Base-by-base conservation (phyloP, 1,284 basidiomycete genomes). In the Ustilago shanxiensis region DNA sequence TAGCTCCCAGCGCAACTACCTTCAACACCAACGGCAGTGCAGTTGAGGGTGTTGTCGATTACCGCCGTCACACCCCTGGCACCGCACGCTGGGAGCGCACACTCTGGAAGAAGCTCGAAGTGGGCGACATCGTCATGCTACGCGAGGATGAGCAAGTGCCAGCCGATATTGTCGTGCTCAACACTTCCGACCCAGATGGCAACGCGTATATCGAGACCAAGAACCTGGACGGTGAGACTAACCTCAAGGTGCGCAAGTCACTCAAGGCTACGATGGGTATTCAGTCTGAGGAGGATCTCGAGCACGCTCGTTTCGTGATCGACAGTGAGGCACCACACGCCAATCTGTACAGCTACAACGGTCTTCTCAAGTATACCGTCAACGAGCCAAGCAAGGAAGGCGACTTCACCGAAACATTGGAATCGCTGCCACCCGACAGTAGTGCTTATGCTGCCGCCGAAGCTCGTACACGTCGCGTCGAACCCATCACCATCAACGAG, bases 51-150 rank as follows among this genome's bases (percentile, higher is more conserved):
- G 80, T 83, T 18, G 79, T 97, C 20, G 93, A 97, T 86, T 94
- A 92, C 89, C 88, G 87, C 52, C 90, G 90, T 58, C 90, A 90
- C 33, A 88, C 89, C 1, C 88, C 89, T 0, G 95, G 94, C 0
- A 90, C 91, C 0, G 92, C 93, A 0, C 89, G 90, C 29, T 98
- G 95, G 95, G 95, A 98, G 85, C 89, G 95, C 65, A 98, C 96
- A 3, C 88, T 98, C 1, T 99, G 96, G 96, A 98, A 98, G 89
- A 98, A 98, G 88, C 89, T 99, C 54, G 95, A 97, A 86, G 95
- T 98, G 6, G 96, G 96, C n/a, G 96, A 98, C 85, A 87, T 98
- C 26, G 93, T 99, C 26, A 88, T 98, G 1, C 88, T 98, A 28
- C 89, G 92, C 61, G 94, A 98, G 83, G 93, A 98, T 86, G 96